phyloP scores from a whole-genome alignment of 139 green algal genomes.

The Edaphochlamys debaryana region DNA sequence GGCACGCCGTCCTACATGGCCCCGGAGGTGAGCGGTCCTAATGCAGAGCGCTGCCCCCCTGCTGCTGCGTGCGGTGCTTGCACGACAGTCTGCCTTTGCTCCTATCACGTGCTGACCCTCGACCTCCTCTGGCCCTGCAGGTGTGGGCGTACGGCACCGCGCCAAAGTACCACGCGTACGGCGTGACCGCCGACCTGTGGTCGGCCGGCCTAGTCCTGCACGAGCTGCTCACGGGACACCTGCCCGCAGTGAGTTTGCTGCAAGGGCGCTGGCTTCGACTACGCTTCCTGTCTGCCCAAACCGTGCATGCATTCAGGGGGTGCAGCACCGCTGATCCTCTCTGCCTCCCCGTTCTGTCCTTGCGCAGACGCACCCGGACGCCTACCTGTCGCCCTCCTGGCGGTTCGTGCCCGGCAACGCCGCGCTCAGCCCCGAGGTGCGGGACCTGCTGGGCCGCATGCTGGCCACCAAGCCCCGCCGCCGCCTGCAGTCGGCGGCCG shows the following conservation, averaged over 20 bases:
- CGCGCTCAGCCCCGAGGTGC: background rate
- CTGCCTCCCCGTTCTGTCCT: too few species aligned
- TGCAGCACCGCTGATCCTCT: background rate
- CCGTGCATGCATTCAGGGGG: background rate
- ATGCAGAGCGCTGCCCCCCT: too few species aligned
- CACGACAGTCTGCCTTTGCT: too few species aligned
- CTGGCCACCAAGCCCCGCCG: constrained; percentile 2
- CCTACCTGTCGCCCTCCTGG: constrained; percentile 15
- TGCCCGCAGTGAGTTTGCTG: background rate
- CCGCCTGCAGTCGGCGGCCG: constrained; percentile 11
- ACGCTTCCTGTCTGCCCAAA: background rate
- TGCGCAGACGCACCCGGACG: constrained; percentile 31
- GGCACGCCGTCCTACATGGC: constrained; percentile 38
- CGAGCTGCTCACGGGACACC: constrained; percentile 55
- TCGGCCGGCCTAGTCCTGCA: constrained; percentile 55
- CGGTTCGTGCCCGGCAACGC: background rate
- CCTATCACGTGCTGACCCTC: too few species aligned
- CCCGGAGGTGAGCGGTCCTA: too few species aligned
- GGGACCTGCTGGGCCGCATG: constrained; percentile 27
- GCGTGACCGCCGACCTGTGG: constrained; percentile 53
- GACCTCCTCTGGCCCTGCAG: constrained; percentile 27
- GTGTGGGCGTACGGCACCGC: constrained; percentile 29
- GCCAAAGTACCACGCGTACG: constrained; percentile 2
- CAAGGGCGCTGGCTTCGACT: too few species aligned
- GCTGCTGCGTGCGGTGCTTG: too few species aligned